A percentile compares a stretch with the other conserved stretches of the same genome.
Conservation (phyloP, 1,284 basidiomycete genomes). For the Cryptococcus maquisensis region DNA sequence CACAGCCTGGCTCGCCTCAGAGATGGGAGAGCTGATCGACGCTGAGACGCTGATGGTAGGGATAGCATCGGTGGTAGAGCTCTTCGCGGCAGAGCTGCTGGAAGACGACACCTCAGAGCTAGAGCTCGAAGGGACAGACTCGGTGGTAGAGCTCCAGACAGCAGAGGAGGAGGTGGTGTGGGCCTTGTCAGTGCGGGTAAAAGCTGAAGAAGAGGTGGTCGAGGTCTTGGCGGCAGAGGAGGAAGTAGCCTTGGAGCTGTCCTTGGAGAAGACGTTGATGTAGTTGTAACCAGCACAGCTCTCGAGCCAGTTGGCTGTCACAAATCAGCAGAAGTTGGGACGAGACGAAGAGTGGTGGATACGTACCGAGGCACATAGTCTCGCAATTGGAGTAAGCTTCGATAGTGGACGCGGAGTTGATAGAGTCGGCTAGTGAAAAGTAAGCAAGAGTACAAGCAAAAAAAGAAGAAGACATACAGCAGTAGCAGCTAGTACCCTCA, state of each 20-base stretch:
- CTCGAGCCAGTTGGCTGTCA: constrained; percentile 18
- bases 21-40: background rate
- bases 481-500: background rate
- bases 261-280: constrained; percentile 47
- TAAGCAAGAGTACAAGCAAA: background rate
- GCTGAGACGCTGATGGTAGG: too few relatives aligned
- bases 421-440: background rate
- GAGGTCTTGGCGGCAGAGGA: background rate
- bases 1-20: background rate
- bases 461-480: background rate
- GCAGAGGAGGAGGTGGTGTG: constrained; percentile 4
- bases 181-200: background rate
- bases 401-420: constrained; percentile 15
- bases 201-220: background rate
- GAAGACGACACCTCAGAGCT: constrained; percentile 1
- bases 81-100: constrained; percentile 2
- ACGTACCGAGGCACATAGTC: constrained; percentile 13
- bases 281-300: constrained; percentile 26
- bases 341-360: background rate
- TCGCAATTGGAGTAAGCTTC: constrained; percentile 12
- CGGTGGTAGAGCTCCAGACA: background rate
- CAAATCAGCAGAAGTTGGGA: background rate
- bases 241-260: background rate
- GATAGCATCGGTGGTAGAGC: constrained; percentile 1
- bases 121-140: constrained; percentile 1